phyloP scores from a whole-genome alignment of 352 stramenopile species.

The Phytopythium sindhum region DNA sequence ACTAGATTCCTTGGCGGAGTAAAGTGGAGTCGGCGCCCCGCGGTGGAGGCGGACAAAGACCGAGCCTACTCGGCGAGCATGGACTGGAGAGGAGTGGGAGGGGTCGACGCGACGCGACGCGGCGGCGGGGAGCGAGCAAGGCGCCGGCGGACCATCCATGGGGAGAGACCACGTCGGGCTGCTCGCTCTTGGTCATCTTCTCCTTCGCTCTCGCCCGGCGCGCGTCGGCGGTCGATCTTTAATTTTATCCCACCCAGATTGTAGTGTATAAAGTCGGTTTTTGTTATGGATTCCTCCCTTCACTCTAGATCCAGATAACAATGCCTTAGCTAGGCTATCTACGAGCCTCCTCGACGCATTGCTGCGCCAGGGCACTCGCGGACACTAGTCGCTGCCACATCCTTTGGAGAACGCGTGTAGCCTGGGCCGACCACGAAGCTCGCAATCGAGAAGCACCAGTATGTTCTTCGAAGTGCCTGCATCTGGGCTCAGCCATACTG shows the following conservation, averaged over 20 bases:
- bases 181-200: not conserved
- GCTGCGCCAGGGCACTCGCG: no score
- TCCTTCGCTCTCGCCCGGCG: conserved; percentile 3
- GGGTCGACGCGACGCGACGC: not conserved
- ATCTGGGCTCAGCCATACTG: no score
- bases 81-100: conserved; percentile 2
- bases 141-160: not conserved
- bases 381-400: no score
- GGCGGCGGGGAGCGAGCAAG: not conserved
- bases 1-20: conserved; percentile 80
- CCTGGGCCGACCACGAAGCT: no score
- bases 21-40: conserved; percentile 17
- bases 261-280: conserved; percentile 27
- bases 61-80: not conserved
- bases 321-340: no score
- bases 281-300: no score
- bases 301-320: no score
- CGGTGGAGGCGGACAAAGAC: conserved; percentile 4
- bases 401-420: no score
- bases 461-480: no score
- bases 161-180: not conserved
- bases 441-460: no score
- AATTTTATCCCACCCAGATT: conserved; percentile 24
- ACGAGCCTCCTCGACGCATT: no score
- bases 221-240: conserved; percentile 5